A percentile compares a stretch with the other conserved stretches of the same genome.
phyloP scores from a whole-genome alignment of 139 green algal genomes.

The Picochlorum sp. region DNA sequence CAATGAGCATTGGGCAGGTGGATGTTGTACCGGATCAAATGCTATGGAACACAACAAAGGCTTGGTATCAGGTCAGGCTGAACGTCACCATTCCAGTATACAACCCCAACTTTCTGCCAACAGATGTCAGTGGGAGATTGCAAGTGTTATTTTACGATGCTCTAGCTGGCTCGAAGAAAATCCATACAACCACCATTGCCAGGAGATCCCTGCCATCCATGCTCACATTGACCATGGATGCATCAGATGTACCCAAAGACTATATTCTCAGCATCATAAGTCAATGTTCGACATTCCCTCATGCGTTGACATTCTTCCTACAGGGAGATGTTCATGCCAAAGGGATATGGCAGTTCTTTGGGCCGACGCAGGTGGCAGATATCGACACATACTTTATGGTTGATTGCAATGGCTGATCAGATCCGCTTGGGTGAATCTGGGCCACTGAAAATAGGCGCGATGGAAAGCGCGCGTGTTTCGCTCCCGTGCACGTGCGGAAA shows the following conservation, averaged over 20 bases:
- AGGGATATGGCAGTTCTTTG: slow-evolving; percentile 18
- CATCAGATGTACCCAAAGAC: slow-evolving; percentile 47
- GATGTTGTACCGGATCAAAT: slow-evolving; percentile 49
- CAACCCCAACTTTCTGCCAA: slow-evolving; percentile 73
- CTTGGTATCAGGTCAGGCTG: slow-evolving; percentile 64
- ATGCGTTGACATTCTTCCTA: slow-evolving; percentile 72
- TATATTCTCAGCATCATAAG: slow-evolving; percentile 56
- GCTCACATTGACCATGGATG: slow-evolving; percentile 45
- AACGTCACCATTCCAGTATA: slow-evolving; percentile 51
- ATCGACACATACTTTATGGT: slow-evolving; percentile 74
- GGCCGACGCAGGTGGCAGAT: slow-evolving; percentile 36
- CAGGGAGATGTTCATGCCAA: slow-evolving; percentile 44
- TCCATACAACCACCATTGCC: slow-evolving; percentile 5
- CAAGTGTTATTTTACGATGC: slow-evolving; percentile 59
- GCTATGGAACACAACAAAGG: slow-evolving; percentile 56
- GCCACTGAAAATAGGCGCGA: no score
- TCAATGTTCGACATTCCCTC: slow-evolving; percentile 61
- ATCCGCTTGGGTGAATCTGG: no score
- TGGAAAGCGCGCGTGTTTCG: no score
- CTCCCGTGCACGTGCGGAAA: no score
- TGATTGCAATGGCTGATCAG: slow-evolving; percentile 10
- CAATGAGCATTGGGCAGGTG: slow-evolving; percentile 56
- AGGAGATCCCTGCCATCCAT: slow-evolving; percentile 29
- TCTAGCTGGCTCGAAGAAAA: slow-evolving; percentile 30
- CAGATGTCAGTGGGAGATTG: slow-evolving; percentile 36